Conservation (phyloP, 2,329 filamentous ascomycete species). For the Scedosporium apiospermum region DNA sequence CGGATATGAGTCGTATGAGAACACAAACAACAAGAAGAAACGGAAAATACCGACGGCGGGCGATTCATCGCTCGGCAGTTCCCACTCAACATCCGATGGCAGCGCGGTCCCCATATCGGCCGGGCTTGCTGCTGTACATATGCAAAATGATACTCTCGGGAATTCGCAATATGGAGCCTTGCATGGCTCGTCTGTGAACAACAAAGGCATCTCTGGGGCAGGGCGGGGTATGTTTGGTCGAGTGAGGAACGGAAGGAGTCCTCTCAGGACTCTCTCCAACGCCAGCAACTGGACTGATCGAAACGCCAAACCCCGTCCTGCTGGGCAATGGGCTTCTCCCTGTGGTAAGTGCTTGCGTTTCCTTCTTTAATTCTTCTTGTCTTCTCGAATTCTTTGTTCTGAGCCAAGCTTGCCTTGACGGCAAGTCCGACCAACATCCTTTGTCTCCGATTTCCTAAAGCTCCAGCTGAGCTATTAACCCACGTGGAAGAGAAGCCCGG, state of each 20-base stretch:
- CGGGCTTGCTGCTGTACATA: not conserved
- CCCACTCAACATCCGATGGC: constrained; percentile 5
- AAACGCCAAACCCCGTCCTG: constrained; percentile 33
- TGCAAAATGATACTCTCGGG: not conserved
- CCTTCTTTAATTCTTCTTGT: not conserved
- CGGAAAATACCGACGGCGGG: constrained; percentile 91
- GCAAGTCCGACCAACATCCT: too few relatives aligned
- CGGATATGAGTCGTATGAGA: constrained; percentile 95
- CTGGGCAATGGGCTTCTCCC: constrained; percentile 30
- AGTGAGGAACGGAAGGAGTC: constrained; percentile 49
- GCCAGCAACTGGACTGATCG: constrained; percentile 44
- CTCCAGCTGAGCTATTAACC: too few relatives aligned
- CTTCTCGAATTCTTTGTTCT: not conserved
- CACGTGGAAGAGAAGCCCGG: too few relatives aligned
- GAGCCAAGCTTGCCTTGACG: not conserved
- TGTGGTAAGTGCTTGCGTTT: constrained; percentile 30
- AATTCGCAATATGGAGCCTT: not conserved
- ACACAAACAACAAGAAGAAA: constrained; percentile 99
- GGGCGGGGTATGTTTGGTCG: constrained; percentile 79
- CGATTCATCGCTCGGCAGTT: constrained; percentile 33
- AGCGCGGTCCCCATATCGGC: not conserved
- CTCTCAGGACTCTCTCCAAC: constrained; percentile 41
- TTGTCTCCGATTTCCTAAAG: too few relatives aligned
- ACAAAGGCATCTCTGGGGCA: constrained; percentile 70
- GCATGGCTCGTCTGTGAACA: constrained; percentile 21